Evolutionary conservation across 768 basidiomycete species (phyloP).

Genomic region (Cyclocybe aegerita): DNA sequence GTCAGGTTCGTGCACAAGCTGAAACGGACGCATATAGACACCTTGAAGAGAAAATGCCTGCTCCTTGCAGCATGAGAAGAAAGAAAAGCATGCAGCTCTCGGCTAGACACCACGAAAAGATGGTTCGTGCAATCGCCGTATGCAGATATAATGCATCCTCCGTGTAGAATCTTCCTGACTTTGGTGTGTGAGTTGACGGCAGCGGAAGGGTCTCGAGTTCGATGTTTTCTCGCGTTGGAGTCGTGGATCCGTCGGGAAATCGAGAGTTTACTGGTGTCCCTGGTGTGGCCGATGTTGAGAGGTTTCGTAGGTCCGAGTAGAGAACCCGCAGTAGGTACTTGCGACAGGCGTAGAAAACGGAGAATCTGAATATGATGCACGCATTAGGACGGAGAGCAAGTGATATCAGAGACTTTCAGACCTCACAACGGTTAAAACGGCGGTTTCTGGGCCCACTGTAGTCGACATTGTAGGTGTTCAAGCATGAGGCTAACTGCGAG

Average conservation of each 20-base stretch:
- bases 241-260: neutral
- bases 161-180: conserved; percentile 14
- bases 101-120: conserved; percentile 72
- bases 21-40: conserved; percentile 30
- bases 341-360: conserved; percentile 57
- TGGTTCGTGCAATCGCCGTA: conserved; percentile 50
- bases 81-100: conserved; percentile 75
- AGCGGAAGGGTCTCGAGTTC: conserved; percentile 41
- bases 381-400: neutral
- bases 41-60: conserved; percentile 52
- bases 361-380: conserved; percentile 30
- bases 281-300: conserved; percentile 30
- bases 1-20: neutral
- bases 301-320: conserved; percentile 55
- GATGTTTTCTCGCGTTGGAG: conserved; percentile 19
- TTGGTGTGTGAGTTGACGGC: conserved; percentile 31
- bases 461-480: conserved; percentile 6
- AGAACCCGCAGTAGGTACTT: conserved; percentile 56
- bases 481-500: neutral
- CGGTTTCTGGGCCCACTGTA: conserved; percentile 18
- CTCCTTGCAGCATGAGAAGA: conserved; percentile 70
- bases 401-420: neutral
- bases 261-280: conserved; percentile 15
- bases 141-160: conserved; percentile 37
- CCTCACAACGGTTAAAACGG: conserved; percentile 18